phyloP scores from a whole-genome alignment of 176 grass and related monocot species.

The Oryza nivara region DNA sequence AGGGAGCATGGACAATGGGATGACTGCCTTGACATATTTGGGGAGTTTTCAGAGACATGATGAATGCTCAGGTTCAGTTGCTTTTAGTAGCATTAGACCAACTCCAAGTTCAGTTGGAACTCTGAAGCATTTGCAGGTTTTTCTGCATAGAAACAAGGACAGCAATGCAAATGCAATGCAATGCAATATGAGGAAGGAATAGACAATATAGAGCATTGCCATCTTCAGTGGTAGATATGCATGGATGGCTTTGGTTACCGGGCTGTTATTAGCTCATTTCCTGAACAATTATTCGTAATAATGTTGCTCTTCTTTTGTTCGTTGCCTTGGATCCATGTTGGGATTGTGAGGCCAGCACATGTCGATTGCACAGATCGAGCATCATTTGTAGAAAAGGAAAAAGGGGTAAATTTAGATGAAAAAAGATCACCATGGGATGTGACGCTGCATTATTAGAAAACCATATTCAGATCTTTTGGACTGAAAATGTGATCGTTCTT shows the following conservation, averaged over 20 bases:
- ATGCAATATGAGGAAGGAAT: not conserved
- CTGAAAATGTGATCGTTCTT: not conserved
- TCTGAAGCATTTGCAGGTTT: not conserved
- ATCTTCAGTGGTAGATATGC: slow-evolving; percentile 33
- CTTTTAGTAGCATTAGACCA: not conserved
- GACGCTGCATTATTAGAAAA: not conserved
- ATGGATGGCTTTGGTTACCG: slow-evolving; percentile 25
- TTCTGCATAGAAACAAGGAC: not conserved
- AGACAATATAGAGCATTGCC: slow-evolving; percentile 13
- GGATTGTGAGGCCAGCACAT: not conserved
- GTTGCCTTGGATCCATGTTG: slow-evolving; percentile 37
- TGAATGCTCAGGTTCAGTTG: not conserved
- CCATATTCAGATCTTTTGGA: too few species aligned
- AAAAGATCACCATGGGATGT: not conserved
- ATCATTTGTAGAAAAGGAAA: slow-evolving; percentile 16
- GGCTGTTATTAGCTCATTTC: slow-evolving; percentile 26
- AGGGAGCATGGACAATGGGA: slow-evolving; percentile 59
- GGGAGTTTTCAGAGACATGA: slow-evolving; percentile 51
- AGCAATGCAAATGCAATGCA: slow-evolving; percentile 6
- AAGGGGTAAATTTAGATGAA: not conserved
- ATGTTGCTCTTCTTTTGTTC: slow-evolving; percentile 39
- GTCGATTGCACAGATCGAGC: not conserved
- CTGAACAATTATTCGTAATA: slow-evolving; percentile 33
- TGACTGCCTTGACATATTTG: slow-evolving; percentile 68
- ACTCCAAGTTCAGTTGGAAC: too few species aligned